A percentile compares a stretch with the other conserved stretches of the same genome.
These are phyloP conservation scores for Boletus subcaerulescens DNA, from an alignment of 768 basidiomycete genomes.

Conservation along the genomic window DNA sequence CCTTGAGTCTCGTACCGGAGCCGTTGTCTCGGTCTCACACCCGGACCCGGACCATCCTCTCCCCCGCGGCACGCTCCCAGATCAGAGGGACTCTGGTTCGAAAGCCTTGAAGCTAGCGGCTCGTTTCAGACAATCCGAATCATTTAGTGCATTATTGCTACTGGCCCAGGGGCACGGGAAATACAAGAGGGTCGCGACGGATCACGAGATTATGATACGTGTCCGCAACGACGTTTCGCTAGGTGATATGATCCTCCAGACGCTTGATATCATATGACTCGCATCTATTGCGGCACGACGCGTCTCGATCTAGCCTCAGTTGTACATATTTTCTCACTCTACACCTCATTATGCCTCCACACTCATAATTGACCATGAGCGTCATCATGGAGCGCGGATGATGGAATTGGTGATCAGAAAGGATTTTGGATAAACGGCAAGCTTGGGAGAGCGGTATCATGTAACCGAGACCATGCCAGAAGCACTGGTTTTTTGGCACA, in stretches of 20 bases:
- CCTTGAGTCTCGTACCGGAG: not conserved
- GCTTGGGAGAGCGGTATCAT: no score
- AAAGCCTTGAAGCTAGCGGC: not conserved
- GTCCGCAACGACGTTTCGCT: constrained; percentile 3
- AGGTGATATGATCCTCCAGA: constrained; percentile 4
- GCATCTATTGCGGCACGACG: not conserved
- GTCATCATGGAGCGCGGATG: no score
- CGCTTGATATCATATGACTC: constrained; percentile 6
- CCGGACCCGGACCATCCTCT: not conserved
- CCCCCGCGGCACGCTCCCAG: no score
- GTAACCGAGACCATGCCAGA: no score
- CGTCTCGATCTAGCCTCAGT: no score
- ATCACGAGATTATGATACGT: constrained; percentile 8
- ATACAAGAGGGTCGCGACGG: constrained; percentile 16
- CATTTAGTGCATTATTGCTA: constrained; percentile 15
- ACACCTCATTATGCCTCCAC: no score
- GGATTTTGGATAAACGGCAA: no score
- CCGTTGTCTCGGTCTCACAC: not conserved
- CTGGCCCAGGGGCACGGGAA: not conserved
- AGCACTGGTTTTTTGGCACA: no score
- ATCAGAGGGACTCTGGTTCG: not conserved
- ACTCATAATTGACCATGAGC: no score
- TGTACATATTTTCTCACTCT: no score
- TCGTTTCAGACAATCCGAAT: constrained; percentile 9
- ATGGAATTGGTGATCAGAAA: no score